A percentile compares a stretch with the other conserved stretches of the same genome.
Evolutionary conservation across 805 yeast genomes (phyloP).

Genomic region (Metschnikowia henanensis): DNA sequence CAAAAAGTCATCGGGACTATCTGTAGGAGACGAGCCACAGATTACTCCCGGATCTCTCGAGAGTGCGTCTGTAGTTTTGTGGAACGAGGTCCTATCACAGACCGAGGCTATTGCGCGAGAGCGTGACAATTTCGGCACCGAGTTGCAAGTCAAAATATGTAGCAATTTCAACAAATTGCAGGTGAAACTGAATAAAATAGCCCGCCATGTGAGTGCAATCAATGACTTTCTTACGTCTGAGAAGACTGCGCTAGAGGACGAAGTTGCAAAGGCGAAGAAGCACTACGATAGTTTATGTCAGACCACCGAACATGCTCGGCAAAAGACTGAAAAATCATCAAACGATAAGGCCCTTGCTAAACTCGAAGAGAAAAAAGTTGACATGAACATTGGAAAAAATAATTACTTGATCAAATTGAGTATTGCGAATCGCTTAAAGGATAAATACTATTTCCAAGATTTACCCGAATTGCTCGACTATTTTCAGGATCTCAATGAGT

Average conservation of each 20-base stretch:
- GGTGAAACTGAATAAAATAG: conserved; percentile 51
- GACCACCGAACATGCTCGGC: conserved; percentile 75
- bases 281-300: conserved; percentile 81
- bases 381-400: conserved; percentile 90
- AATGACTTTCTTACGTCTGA: conserved; percentile 55
- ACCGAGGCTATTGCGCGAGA: conserved; percentile 80
- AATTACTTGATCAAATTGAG: conserved; percentile 76
- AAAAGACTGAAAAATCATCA: conserved; percentile 61
- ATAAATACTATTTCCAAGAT: conserved; percentile 90
- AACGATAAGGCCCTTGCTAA: conserved; percentile 53
- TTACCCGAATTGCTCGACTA: conserved; percentile 87
- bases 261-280: conserved; percentile 64
- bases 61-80: conserved; percentile 79
- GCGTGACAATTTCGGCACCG: conserved; percentile 55
- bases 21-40: conserved; percentile 90
- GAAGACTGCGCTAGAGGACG: conserved; percentile 51
- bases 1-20: conserved; percentile 58
- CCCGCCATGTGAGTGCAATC: conserved; percentile 56
- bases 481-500: conserved; percentile 80
- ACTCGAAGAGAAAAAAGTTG: conserved; percentile 60
- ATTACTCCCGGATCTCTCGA: conserved; percentile 96
- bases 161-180: conserved; percentile 59
- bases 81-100: conserved; percentile 85
- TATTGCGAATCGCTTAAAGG: conserved; percentile 87
- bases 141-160: conserved; percentile 58